These are phyloP conservation scores for Pleurotus djamor DNA, from an alignment of 768 basidiomycete species.

Conservation along the genomic window DNA sequence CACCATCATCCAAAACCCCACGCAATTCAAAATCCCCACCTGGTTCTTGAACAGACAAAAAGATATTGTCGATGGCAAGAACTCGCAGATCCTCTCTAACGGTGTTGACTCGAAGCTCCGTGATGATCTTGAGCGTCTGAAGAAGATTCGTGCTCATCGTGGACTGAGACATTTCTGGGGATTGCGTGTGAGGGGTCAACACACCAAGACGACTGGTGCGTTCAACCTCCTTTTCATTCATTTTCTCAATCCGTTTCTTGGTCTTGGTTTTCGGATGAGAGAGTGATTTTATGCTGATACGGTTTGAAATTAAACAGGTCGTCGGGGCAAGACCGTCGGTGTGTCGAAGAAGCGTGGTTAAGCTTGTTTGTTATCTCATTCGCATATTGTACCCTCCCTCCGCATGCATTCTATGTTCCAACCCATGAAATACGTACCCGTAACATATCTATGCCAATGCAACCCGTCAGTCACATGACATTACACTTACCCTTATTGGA, in stretches of 20 bases:
- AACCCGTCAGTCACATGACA: background rate
- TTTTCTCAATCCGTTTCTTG: too few species aligned
- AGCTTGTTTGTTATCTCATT: constrained; percentile 7
- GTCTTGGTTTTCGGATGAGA: too few species aligned
- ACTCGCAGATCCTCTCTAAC: constrained; percentile 94
- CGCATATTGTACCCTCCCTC: background rate
- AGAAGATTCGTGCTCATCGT: constrained; percentile 98
- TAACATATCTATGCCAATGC: background rate
- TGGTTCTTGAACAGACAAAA: constrained; percentile 99
- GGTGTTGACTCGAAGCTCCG: constrained; percentile 96
- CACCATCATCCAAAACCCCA: constrained; percentile 98
- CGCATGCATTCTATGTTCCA: background rate
- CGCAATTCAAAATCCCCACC: constrained; percentile 98
- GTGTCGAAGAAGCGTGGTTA: constrained; percentile 87
- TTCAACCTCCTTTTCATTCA: constrained; percentile 1
- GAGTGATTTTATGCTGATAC: background rate
- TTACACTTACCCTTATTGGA: background rate
- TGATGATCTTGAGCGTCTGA: constrained; percentile 96
- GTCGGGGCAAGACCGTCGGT: constrained; percentile 95
- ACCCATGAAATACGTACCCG: background rate
- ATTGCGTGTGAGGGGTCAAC: constrained; percentile 94
- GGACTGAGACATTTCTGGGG: constrained; percentile 94
- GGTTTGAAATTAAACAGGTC: constrained; percentile 48
- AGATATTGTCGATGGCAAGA: constrained; percentile 97
- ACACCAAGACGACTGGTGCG: constrained; percentile 97